These are phyloP conservation scores for Thelephora terrestris DNA, from an alignment of 1,284 basidiomycete genomes.

Conservation along the genomic window DNA sequence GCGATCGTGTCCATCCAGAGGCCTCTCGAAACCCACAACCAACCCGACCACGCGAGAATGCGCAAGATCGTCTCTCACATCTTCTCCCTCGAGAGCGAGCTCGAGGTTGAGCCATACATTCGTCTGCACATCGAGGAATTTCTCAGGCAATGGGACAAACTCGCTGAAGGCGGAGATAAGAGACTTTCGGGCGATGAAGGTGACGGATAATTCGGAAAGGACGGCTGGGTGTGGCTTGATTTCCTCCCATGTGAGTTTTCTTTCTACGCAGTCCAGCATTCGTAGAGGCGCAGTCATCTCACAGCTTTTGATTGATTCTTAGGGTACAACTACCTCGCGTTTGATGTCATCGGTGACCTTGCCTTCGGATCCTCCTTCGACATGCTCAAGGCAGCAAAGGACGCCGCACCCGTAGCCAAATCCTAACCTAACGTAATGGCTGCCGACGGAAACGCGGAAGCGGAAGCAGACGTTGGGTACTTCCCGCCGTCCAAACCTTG, in stretches of 20 bases:
- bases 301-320: constrained; percentile 69
- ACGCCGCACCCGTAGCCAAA: too few relatives aligned
- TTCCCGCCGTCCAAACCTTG: constrained; percentile 74
- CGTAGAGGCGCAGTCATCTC: constrained; percentile 47
- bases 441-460: constrained; percentile 38
- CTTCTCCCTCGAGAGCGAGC: constrained; percentile 75
- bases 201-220: too few relatives aligned
- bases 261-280: constrained; percentile 55
- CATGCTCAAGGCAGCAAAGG: too few relatives aligned
- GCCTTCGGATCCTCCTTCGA: too few relatives aligned
- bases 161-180: too few relatives aligned
- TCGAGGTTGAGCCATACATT: constrained; percentile 76
- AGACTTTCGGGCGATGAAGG: too few relatives aligned
- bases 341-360: constrained; percentile 63
- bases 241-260: too few relatives aligned
- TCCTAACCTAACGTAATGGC: constrained; percentile 42
- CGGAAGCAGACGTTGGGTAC: constrained; percentile 36
- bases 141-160: too few relatives aligned
- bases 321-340: constrained; percentile 77
- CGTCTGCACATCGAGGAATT: too few relatives aligned
- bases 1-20: constrained; percentile 60
- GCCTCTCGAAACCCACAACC: too few relatives aligned
- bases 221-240: too few relatives aligned
- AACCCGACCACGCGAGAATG: constrained; percentile 85
- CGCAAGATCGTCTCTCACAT: constrained; percentile 85